Evolutionary conservation across 768 basidiomycete genomes (phyloP).

Genomic region (Mycena polygramma): DNA sequence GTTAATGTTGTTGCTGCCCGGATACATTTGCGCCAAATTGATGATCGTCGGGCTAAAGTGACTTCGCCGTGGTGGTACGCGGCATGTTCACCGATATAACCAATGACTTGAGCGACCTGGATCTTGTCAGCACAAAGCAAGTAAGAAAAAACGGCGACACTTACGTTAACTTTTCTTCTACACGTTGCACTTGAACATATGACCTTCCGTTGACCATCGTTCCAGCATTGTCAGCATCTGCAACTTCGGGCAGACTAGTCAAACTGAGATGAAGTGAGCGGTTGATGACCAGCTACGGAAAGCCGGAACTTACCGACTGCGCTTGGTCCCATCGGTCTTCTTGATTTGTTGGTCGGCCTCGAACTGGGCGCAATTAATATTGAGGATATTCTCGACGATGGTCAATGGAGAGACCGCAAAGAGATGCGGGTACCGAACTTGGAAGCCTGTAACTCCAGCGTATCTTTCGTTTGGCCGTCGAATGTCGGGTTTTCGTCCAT

Average conservation of each 20-base stretch:
- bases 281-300: neutral
- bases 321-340: slow-evolving; percentile 94
- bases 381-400: slow-evolving; percentile 91
- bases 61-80: slow-evolving; percentile 98
- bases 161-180: slow-evolving; percentile 92
- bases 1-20: slow-evolving; percentile 96
- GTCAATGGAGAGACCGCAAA: slow-evolving; percentile 82
- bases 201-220: slow-evolving; percentile 95
- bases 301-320: slow-evolving; percentile 73
- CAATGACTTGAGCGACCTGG: slow-evolving; percentile 93
- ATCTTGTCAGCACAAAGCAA: neutral
- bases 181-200: slow-evolving; percentile 97
- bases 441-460: slow-evolving; percentile 84
- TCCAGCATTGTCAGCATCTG: slow-evolving; percentile 98
- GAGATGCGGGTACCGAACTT: slow-evolving; percentile 81
- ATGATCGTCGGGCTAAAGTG: slow-evolving; percentile 91
- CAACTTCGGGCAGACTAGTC: slow-evolving; percentile 90
- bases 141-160: neutral
- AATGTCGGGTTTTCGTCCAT: slow-evolving; percentile 98
- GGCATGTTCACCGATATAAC: slow-evolving; percentile 94
- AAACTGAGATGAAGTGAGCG: slow-evolving; percentile 63
- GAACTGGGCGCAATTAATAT: slow-evolving; percentile 98
- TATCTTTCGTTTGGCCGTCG: slow-evolving; percentile 99
- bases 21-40: slow-evolving; percentile 92
- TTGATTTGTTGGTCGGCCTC: slow-evolving; percentile 97